Evolutionary conservation across 1,284 basidiomycete genomes (phyloP).

Genomic region (Cryptococcus depauperatus): DNA sequence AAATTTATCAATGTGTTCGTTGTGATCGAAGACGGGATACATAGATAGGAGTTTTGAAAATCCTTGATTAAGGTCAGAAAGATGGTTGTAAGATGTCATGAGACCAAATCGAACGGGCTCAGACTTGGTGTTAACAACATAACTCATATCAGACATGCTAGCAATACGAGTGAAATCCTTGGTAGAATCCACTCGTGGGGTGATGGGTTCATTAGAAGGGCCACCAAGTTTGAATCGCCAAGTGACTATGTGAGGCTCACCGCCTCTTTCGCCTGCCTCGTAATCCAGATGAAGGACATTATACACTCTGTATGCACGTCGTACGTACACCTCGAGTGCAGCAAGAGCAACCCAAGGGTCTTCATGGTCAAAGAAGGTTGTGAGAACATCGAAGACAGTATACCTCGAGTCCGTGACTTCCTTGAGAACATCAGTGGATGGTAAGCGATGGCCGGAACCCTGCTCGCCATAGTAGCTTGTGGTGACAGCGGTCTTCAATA

Average conservation of each 20-base stretch:
- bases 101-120: slow-evolving; percentile 82
- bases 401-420: slow-evolving; percentile 94
- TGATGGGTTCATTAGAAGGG: slow-evolving; percentile 71
- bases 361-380: slow-evolving; percentile 83
- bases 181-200: slow-evolving; percentile 58
- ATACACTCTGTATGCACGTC: slow-evolving; percentile 88
- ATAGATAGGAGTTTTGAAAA: slow-evolving; percentile 61
- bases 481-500: slow-evolving; percentile 79
- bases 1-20: slow-evolving; percentile 66
- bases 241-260: slow-evolving; percentile 67
- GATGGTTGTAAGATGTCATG: slow-evolving; percentile 76
- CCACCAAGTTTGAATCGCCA: slow-evolving; percentile 89
- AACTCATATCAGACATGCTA: slow-evolving; percentile 87
- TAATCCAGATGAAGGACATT: slow-evolving; percentile 86
- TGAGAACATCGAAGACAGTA: slow-evolving; percentile 94
- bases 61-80: slow-evolving; percentile 62
- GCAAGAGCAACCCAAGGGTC: slow-evolving; percentile 82
- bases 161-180: slow-evolving; percentile 55
- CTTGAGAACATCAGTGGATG: slow-evolving; percentile 75
- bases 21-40: slow-evolving; percentile 55
- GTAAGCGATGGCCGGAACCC: slow-evolving; percentile 58
- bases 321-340: slow-evolving; percentile 91
- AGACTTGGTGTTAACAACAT: slow-evolving; percentile 71
- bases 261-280: slow-evolving; percentile 79
- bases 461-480: slow-evolving; percentile 83